A percentile compares a stretch with the other conserved stretches of the same genome.
phyloP scores from a whole-genome alignment of 2,329 filamentous ascomycete genomes.

The Nothophoma quercina region DNA sequence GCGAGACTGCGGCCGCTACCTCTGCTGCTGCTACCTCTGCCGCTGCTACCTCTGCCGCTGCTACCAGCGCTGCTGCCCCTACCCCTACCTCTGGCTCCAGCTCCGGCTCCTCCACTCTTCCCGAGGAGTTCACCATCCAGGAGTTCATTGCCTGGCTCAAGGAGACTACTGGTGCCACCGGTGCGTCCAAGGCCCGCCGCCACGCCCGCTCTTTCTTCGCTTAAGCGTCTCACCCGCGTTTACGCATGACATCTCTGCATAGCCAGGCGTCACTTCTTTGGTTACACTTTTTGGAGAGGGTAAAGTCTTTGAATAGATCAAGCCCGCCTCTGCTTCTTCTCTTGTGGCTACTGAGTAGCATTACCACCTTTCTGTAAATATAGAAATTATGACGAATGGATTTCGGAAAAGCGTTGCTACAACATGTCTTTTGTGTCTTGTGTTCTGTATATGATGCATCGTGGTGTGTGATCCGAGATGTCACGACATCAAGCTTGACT shows the following conservation, averaged over 20 bases:
- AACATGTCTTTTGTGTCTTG: background rate
- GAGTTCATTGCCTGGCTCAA: slow-evolving; percentile 42
- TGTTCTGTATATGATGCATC: too few relatives aligned
- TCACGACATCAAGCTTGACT: too few relatives aligned
- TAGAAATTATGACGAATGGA: slow-evolving; percentile 17
- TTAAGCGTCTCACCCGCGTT: slow-evolving; percentile 44
- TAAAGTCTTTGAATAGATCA: slow-evolving; percentile 12
- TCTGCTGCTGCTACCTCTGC: slow-evolving; percentile 15
- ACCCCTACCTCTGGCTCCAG: slow-evolving; percentile 19
- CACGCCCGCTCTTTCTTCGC: slow-evolving; percentile 50
- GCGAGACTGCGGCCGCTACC: slow-evolving; percentile 3
- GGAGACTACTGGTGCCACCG: slow-evolving; percentile 28
- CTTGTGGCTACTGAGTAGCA: slow-evolving; percentile 18
- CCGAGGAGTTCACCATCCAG: slow-evolving; percentile 39
- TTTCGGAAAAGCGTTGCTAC: slow-evolving; percentile 13
- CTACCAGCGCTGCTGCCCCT: slow-evolving; percentile 6
- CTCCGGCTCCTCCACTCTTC: slow-evolving; percentile 29
- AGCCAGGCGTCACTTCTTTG: slow-evolving; percentile 19
- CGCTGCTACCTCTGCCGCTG: slow-evolving; percentile 12
- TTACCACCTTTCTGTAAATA: slow-evolving; percentile 17
- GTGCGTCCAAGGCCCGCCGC: slow-evolving; percentile 31
- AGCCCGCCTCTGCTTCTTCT: slow-evolving; percentile 12
- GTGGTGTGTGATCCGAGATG: too few relatives aligned
- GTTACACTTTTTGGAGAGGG: slow-evolving; percentile 14
- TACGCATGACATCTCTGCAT: slow-evolving; percentile 17